Conservation (phyloP, 176 grass and related monocot genomes). For the Poa pratensis region DNA sequence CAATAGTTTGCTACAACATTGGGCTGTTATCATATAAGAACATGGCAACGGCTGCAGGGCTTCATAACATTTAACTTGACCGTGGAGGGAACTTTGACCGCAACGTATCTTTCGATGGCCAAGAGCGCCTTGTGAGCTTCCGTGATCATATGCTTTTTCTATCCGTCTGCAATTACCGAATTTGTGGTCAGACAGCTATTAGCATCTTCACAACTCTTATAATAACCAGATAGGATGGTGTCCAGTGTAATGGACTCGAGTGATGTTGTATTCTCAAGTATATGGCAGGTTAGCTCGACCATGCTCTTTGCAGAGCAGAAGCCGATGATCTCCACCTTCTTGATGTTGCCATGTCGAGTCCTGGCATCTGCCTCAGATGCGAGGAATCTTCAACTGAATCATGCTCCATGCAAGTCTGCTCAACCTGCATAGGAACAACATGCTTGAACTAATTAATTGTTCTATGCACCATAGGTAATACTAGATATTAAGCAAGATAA, state of each 20-base stretch:
- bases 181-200: neutral
- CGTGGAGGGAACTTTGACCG: neutral
- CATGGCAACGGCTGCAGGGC: neutral
- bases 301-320: constrained; percentile 15
- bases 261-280: neutral
- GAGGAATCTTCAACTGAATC: neutral
- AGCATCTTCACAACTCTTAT: no score
- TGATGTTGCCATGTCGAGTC: neutral
- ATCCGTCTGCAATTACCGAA: neutral
- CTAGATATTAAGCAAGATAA: neutral
- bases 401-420: neutral
- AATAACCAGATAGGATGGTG: neutral
- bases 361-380: neutral
- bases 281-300: constrained; percentile 6
- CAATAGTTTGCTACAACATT: neutral
- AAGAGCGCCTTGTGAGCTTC: neutral
- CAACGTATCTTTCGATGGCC: neutral
- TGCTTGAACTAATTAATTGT: neutral
- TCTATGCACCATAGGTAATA: neutral
- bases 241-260: neutral
- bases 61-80: neutral
- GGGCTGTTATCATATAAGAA: neutral
- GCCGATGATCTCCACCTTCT: neutral
- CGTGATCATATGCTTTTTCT: neutral
- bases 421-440: neutral